These are phyloP conservation scores for Penicillium brevicompactum DNA, from an alignment of 2,329 filamentous ascomycete species.

Conservation along the genomic window DNA sequence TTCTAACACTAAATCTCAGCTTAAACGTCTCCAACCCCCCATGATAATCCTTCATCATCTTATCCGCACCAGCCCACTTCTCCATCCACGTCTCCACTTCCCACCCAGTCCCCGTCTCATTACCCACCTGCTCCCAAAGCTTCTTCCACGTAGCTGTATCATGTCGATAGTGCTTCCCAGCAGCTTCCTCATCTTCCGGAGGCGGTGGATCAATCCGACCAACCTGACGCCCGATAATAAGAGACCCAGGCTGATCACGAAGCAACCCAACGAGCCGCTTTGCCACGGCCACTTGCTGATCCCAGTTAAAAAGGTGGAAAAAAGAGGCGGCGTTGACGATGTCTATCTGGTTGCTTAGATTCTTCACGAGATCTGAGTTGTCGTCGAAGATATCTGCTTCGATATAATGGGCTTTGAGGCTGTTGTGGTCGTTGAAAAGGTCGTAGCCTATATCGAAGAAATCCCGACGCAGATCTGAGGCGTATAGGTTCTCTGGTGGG, in stretches of 20 bases:
- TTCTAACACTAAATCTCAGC: no score
- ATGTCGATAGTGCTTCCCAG: no score
- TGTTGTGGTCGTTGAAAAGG: slow-evolving; percentile 61
- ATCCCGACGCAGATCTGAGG: slow-evolving; percentile 48
- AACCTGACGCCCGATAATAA: slow-evolving; percentile 25
- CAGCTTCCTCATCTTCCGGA: no score
- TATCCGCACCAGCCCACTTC: no score
- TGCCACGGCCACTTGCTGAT: slow-evolving; percentile 30
- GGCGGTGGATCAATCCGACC: no score
- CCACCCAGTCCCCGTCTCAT: no score
- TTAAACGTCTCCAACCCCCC: no score
- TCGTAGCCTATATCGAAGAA: slow-evolving; percentile 62
- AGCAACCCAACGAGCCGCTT: slow-evolving; percentile 37
- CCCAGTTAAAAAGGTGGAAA: slow-evolving; percentile 12
- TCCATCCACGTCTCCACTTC: no score
- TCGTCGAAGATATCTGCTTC: neutral
- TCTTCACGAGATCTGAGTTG: neutral
- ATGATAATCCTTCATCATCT: no score
- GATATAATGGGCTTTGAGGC: slow-evolving; percentile 49
- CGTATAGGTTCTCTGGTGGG: slow-evolving; percentile 49
- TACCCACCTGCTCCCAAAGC: no score
- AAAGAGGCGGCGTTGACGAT: slow-evolving; percentile 12
- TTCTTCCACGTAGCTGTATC: no score
- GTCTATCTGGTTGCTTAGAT: slow-evolving; percentile 3
- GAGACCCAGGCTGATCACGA: slow-evolving; percentile 23